phyloP scores from a whole-genome alignment of 2,329 filamentous ascomycete species.

The Elsinoe arachidis region DNA sequence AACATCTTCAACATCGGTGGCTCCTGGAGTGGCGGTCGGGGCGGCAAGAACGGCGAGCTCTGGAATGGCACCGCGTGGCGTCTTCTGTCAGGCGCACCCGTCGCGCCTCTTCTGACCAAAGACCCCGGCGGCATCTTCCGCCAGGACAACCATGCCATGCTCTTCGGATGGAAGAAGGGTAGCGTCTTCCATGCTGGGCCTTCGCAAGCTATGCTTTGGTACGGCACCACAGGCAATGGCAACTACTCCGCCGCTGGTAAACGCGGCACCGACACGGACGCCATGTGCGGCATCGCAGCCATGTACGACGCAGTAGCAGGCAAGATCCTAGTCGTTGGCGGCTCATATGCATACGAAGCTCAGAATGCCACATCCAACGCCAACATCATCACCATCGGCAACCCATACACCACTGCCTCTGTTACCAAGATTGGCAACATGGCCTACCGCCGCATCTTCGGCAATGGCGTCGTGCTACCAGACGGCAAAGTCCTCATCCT shows the following conservation, averaged over 20 bases:
- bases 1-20: conserved; percentile 52
- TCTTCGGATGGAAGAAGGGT: conserved; percentile 42
- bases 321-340: conserved; percentile 44
- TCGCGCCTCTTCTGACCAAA: conserved; percentile 44
- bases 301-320: conserved; percentile 27
- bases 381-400: conserved; percentile 42
- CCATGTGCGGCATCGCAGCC: conserved; percentile 48
- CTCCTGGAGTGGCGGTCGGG: conserved; percentile 43
- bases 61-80: conserved; percentile 44
- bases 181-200: conserved; percentile 50
- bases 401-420: conserved; percentile 7
- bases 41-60: conserved; percentile 45
- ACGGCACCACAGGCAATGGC: conserved; percentile 38
- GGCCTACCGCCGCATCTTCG: conserved; percentile 23
- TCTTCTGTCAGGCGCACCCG: conserved; percentile 31
- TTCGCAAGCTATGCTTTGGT: conserved; percentile 50
- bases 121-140: conserved; percentile 38
- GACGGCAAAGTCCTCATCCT: conserved; percentile 27
- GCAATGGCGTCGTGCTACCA: conserved; percentile 21
- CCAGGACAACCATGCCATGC: conserved; percentile 47
- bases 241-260: conserved; percentile 34
- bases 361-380: conserved; percentile 37
- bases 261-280: conserved; percentile 36
- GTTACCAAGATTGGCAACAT: conserved; percentile 18
- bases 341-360: conserved; percentile 39